phyloP scores from a whole-genome alignment of 306 rosid species.

The Calophaca sinica region DNA sequence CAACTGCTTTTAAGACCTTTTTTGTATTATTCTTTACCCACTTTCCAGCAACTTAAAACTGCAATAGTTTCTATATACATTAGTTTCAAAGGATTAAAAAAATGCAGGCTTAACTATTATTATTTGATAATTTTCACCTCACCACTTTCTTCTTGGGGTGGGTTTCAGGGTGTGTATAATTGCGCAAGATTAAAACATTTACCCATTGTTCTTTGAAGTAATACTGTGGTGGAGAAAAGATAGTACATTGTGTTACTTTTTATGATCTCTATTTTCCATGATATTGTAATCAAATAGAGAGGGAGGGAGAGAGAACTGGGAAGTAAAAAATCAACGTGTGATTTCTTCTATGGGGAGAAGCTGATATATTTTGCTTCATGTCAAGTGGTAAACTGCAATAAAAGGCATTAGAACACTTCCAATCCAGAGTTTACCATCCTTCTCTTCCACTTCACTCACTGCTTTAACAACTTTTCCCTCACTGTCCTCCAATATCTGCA shows the following conservation, averaged over 20 bases:
- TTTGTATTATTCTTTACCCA: too few relatives aligned
- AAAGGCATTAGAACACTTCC: slow-evolving; percentile 84
- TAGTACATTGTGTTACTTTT: neutral
- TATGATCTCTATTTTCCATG: neutral
- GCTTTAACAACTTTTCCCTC: slow-evolving; percentile 77
- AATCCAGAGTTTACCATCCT: slow-evolving; percentile 86
- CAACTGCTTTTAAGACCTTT: too few relatives aligned
- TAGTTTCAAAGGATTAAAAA: too few relatives aligned
- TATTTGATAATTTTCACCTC: too few relatives aligned
- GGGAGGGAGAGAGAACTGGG: neutral
- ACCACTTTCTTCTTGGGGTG: too few relatives aligned
- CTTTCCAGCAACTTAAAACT: too few relatives aligned
- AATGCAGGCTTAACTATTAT: too few relatives aligned
- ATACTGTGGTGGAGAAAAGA: neutral
- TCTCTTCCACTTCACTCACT: slow-evolving; percentile 83
- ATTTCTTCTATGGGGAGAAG: neutral
- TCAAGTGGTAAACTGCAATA: slow-evolving; percentile 73
- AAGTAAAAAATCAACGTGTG: slow-evolving; percentile 1
- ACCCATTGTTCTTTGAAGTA: too few relatives aligned
- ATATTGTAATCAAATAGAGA: slow-evolving; percentile 10
- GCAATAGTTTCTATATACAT: too few relatives aligned
- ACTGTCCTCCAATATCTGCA: slow-evolving; percentile 75
- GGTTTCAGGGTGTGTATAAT: too few relatives aligned
- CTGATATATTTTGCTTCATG: slow-evolving; percentile 35
- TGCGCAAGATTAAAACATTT: too few relatives aligned